A percentile compares a stretch with the other conserved stretches of the same genome.
These are phyloP conservation scores for Aspergillus cristatus DNA, from an alignment of 495 filamentous ascomycete genomes.

Conservation along the genomic window DNA sequence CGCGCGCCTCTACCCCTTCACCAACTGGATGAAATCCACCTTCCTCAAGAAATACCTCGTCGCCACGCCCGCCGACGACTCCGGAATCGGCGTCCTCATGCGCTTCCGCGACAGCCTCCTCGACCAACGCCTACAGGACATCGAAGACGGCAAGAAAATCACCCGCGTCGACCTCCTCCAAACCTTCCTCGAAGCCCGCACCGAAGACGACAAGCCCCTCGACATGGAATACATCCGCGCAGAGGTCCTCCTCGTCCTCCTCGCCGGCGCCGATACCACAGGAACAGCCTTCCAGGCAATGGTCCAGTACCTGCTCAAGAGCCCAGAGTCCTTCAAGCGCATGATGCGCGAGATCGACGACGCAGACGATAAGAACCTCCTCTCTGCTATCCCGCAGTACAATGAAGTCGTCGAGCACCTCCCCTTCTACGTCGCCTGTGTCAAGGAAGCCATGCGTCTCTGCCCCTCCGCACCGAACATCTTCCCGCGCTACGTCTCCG, in stretches of 20 bases:
- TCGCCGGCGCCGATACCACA: conserved; percentile 59
- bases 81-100: conserved; percentile 32
- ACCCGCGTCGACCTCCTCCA: conserved; percentile 18
- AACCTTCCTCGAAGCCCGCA: conserved; percentile 36
- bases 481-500: conserved; percentile 38
- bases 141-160: conserved; percentile 18
- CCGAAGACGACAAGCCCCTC: conserved; percentile 36
- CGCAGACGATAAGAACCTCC: conserved; percentile 30
- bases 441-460: conserved; percentile 46
- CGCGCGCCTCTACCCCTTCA: conserved; percentile 42
- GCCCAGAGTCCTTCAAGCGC: conserved; percentile 35
- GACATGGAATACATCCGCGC: conserved; percentile 43
- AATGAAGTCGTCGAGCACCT: conserved; percentile 34
- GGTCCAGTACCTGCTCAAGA: conserved; percentile 42
- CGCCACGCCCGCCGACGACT: conserved; percentile 44
- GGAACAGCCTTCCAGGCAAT: conserved; percentile 47
- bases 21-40: conserved; percentile 44
- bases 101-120: conserved; percentile 44
- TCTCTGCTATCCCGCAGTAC: conserved; percentile 29
- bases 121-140: conserved; percentile 24
- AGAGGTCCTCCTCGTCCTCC: conserved; percentile 45
- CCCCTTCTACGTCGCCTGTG: conserved; percentile 39
- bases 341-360: conserved; percentile 51
- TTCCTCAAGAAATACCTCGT: conserved; percentile 46
- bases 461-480: conserved; percentile 42